Evolutionary conservation across 345 rosid genomes (phyloP).

Genomic region (Cardiospermum halicacabum): DNA sequence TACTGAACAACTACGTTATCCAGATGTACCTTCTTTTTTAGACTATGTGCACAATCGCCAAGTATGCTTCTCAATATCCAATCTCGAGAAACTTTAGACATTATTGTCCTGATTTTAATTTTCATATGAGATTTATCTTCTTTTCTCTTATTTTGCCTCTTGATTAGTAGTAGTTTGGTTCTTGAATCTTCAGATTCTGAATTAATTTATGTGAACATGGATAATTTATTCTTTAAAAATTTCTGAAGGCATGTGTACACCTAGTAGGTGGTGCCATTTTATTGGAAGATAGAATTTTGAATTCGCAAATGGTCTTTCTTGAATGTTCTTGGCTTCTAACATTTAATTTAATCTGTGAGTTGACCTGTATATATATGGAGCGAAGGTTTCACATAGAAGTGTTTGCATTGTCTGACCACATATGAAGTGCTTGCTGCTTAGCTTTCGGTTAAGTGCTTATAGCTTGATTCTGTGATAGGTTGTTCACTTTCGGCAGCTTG

Average conservation of each 20-base stretch:
- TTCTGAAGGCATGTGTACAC: background rate
- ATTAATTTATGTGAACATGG: background rate
- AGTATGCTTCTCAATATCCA: constrained; percentile 25
- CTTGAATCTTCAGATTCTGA: background rate
- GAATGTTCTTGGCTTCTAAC: background rate
- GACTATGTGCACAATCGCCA: constrained; percentile 75
- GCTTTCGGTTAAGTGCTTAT: background rate
- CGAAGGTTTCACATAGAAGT: background rate
- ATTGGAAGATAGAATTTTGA: background rate
- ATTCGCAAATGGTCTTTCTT: background rate
- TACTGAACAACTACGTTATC: constrained; percentile 44
- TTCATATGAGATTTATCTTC: constrained; percentile 9
- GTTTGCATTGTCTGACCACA: background rate
- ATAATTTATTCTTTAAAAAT: background rate
- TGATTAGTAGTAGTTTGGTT: background rate
- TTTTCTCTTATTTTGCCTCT: background rate
- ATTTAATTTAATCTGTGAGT: background rate
- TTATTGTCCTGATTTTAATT: background rate
- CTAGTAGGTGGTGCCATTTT: background rate
- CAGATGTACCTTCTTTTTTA: constrained; percentile 65
- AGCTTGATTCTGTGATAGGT: constrained; percentile 38
- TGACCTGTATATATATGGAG: background rate
- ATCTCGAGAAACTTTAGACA: background rate
- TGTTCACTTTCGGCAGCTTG: constrained; percentile 84
- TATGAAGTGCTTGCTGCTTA: background rate